Conservation (phyloP, 2,329 filamentous ascomycete genomes). For the Zymoseptoria brevis region DNA sequence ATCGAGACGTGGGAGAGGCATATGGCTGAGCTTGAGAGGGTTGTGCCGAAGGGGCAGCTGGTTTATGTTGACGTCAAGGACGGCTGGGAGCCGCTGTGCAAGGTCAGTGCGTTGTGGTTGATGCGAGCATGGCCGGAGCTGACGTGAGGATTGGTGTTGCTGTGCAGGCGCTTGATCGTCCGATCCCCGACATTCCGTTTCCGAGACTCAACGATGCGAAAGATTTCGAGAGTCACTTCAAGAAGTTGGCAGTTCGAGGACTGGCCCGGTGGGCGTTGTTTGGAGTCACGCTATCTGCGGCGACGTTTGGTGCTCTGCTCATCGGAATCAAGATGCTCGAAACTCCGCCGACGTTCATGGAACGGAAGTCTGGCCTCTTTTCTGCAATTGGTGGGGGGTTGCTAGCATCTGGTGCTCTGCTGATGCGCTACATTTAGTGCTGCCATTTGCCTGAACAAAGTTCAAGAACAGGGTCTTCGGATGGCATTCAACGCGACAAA, state of each 20-base stretch:
- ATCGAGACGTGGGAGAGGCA: neutral
- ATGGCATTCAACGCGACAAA: too few species aligned
- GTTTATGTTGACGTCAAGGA: slow-evolving; percentile 18
- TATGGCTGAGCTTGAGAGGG: neutral
- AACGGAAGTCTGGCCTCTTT: too few species aligned
- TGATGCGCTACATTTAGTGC: too few species aligned
- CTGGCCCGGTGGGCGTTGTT: slow-evolving; percentile 3
- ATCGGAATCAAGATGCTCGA: too few species aligned
- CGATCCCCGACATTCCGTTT: slow-evolving; percentile 15
- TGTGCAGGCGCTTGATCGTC: slow-evolving; percentile 13
- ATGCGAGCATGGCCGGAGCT: neutral
- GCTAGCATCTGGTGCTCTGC: too few species aligned
- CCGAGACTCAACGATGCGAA: slow-evolving; percentile 9
- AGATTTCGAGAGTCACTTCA: slow-evolving; percentile 2
- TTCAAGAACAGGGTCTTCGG: too few species aligned
- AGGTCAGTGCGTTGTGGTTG: neutral
- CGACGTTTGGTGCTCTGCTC: neutral
- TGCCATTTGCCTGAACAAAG: too few species aligned
- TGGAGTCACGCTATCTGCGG: neutral
- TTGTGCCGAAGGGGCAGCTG: slow-evolving; percentile 4
- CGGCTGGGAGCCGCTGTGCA: slow-evolving; percentile 24
- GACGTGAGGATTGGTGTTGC: neutral
- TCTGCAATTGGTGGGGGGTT: too few species aligned
- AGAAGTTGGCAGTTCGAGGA: slow-evolving; percentile 2
- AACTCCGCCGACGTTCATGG: too few species aligned